Conservation (phyloP, 306 rosid genomes). For the Fagus sylvatica region DNA sequence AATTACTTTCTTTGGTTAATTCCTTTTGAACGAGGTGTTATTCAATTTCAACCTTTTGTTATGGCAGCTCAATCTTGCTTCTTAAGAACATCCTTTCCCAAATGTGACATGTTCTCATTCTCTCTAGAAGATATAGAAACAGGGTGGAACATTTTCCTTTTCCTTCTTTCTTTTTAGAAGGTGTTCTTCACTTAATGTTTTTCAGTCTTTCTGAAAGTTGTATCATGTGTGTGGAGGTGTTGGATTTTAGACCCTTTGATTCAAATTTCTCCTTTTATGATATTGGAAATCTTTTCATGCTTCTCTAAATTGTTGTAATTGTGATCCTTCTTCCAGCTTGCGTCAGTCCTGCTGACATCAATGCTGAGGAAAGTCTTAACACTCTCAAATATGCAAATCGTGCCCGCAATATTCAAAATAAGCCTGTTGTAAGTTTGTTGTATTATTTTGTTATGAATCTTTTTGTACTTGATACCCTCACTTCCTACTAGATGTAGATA, state of each 20-base stretch:
- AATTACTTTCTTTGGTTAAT: slow-evolving; percentile 1
- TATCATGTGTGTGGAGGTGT: neutral
- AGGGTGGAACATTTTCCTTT: neutral
- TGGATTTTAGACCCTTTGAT: slow-evolving; percentile 4
- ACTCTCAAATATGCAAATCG: slow-evolving; percentile 91
- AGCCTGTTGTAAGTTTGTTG: slow-evolving; percentile 70
- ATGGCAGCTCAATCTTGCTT: slow-evolving; percentile 11
- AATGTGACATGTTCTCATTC: slow-evolving; percentile 13
- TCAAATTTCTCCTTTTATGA: slow-evolving; percentile 10
- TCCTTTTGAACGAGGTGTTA: slow-evolving; percentile 17
- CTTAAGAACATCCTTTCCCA: slow-evolving; percentile 12
- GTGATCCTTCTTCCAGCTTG: slow-evolving; percentile 57
- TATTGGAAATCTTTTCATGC: slow-evolving; percentile 18
- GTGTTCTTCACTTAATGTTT: neutral
- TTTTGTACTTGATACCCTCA: slow-evolving; percentile 7
- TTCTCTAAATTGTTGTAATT: slow-evolving; percentile 31
- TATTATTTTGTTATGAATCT: slow-evolving; percentile 9
- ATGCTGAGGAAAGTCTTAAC: slow-evolving; percentile 77
- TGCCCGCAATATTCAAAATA: slow-evolving; percentile 89
- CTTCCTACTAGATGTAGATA: slow-evolving; percentile 18
- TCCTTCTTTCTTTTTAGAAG: neutral
- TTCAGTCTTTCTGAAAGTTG: slow-evolving; percentile 6
- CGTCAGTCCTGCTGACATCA: slow-evolving; percentile 82
- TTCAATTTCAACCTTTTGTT: slow-evolving; percentile 16
- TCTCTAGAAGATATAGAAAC: neutral